Evolutionary conservation across 306 rosid genomes (phyloP).

Genomic region (Canavalia ensiformis): DNA sequence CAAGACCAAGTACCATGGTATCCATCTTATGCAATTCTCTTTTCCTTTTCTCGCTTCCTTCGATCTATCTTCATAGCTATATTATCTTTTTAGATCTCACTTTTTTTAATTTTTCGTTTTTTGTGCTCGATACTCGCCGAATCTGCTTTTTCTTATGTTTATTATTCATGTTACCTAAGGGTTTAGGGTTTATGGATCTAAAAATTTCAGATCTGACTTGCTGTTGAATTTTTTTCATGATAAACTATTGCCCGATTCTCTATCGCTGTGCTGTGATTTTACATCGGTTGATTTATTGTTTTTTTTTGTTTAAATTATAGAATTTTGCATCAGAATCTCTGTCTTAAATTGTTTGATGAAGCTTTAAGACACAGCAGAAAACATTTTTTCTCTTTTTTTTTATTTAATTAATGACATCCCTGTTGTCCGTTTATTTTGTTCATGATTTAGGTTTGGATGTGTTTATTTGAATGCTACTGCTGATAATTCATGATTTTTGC

Average conservation of each 20-base stretch:
- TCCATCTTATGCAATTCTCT: background rate
- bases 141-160: background rate
- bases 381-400: background rate
- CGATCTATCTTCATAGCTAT: background rate
- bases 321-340: background rate
- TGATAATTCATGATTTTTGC: background rate
- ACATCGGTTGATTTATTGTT: background rate
- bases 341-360: background rate
- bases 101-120: background rate
- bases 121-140: background rate
- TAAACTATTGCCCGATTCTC: background rate
- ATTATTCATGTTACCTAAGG: background rate
- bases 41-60: background rate
- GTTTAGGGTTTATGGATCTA: background rate
- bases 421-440: background rate
- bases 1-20: conserved; percentile 59
- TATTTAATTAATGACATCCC: background rate
- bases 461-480: background rate
- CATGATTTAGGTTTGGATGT: background rate
- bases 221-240: background rate
- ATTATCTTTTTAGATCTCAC: conserved; percentile 6
- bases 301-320: background rate
- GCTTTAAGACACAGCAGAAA: background rate
- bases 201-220: conserved; percentile 40
- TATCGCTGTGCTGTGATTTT: background rate